Evolutionary conservation across 139 green algal species (phyloP).

Genomic region (Pseudopediastrum boryanum): DNA sequence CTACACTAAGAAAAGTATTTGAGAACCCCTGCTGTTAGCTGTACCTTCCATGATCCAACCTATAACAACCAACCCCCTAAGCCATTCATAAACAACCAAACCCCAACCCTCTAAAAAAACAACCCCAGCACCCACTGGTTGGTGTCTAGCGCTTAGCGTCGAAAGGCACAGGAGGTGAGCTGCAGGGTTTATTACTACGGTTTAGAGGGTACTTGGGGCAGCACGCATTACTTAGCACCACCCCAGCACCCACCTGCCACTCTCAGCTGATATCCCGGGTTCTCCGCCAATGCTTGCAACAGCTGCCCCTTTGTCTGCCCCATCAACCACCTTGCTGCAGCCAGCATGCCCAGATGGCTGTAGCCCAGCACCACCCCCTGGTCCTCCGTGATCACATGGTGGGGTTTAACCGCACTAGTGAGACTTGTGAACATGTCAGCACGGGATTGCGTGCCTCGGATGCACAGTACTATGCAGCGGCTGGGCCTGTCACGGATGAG

Average conservation of each 20-base stretch:
- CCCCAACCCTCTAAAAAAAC: too few species aligned
- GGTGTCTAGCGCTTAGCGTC: too few species aligned
- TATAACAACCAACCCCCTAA: too few species aligned
- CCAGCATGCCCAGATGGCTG: constrained; percentile 91
- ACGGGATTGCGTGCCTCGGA: constrained; percentile 84
- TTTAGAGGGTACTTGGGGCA: background rate
- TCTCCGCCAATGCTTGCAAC: constrained; percentile 52
- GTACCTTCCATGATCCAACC: too few species aligned
- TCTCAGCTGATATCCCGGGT: constrained; percentile 58
- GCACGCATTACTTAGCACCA: too few species aligned
- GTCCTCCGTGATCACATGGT: constrained; percentile 70
- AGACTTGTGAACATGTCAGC: constrained; percentile 85
- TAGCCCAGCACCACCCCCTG: constrained; percentile 76
- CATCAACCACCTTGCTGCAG: constrained; percentile 81
- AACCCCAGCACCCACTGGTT: too few species aligned
- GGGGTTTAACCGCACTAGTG: constrained; percentile 79
- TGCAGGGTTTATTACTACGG: background rate
- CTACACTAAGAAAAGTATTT: too few species aligned
- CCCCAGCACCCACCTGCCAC: constrained; percentile 51
- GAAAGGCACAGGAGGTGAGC: background rate
- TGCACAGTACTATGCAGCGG: constrained; percentile 70
- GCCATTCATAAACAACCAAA: too few species aligned
- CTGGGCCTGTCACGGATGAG: constrained; percentile 67
- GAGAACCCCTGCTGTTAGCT: too few species aligned
- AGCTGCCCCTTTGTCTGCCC: constrained; percentile 25